These are phyloP conservation scores for Auricularia cornea DNA, from an alignment of 768 basidiomycete species.

Conservation along the genomic window DNA sequence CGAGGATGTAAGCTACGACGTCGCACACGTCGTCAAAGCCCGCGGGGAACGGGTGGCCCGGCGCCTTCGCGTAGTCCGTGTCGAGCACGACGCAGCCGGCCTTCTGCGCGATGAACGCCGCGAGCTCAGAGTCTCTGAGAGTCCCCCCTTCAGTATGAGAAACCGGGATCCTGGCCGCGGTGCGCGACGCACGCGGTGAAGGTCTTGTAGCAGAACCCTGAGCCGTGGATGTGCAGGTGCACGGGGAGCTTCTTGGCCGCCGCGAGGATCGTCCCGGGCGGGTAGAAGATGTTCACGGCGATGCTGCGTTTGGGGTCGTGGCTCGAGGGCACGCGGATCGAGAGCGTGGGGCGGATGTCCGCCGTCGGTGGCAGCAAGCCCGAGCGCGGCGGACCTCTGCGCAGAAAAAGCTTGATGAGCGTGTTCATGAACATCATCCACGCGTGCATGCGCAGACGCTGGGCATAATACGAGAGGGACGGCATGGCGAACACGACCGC, in stretches of 20 bases:
- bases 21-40: conserved; percentile 1
- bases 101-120: conserved; percentile 1
- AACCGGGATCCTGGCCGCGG: not conserved
- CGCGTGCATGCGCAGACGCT: not conserved
- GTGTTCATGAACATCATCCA: not conserved
- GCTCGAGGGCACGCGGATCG: not conserved
- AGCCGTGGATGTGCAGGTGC: conserved; percentile 7
- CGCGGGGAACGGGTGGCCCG: conserved; percentile 1
- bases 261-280: not conserved
- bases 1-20: not conserved
- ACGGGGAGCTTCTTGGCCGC: conserved; percentile 3
- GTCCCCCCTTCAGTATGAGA: not conserved
- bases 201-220: conserved; percentile 3
- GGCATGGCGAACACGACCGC: not conserved
- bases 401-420: not conserved
- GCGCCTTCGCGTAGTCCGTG: conserved; percentile 8
- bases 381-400: not conserved
- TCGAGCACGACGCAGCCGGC: conserved; percentile 7
- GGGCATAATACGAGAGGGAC: not conserved
- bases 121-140: not conserved
- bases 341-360: not conserved
- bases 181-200: not conserved
- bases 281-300: conserved; percentile 5
- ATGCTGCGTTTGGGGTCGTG: conserved; percentile 3
- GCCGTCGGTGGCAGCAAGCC: not conserved